These are phyloP conservation scores for Scutellaria baicalensis DNA, from an alignment of 257 asterid genomes.

Conservation along the genomic window DNA sequence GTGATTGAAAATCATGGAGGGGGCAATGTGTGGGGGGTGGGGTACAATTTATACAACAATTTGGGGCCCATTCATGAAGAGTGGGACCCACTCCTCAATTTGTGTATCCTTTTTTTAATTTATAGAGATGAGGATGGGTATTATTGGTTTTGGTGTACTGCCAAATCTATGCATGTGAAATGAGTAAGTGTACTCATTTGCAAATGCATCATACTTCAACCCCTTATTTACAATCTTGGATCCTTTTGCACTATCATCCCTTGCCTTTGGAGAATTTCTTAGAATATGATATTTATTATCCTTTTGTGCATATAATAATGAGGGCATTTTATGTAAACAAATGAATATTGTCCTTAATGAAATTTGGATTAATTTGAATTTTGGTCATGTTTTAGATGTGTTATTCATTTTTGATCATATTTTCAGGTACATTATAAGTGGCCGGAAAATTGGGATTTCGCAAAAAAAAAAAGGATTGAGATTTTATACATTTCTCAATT, in stretches of 20 bases:
- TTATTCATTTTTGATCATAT: no score
- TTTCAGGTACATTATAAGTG: no score
- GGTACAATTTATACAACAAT: constrained; percentile 18
- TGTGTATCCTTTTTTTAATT: constrained; percentile 14
- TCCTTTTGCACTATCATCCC: not conserved
- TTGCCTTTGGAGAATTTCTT: no score
- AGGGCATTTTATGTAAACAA: no score
- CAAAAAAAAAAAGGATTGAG: no score
- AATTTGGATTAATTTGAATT: no score
- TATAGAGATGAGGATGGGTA: constrained; percentile 9
- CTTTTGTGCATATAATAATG: no score
- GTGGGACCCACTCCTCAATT: constrained; percentile 14
- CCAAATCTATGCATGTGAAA: constrained; percentile 23
- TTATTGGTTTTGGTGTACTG: constrained; percentile 34
- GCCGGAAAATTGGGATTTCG: no score
- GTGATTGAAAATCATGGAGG: constrained; percentile 22
- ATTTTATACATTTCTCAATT: no score
- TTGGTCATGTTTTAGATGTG: no score
- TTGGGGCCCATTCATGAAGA: constrained; percentile 18
- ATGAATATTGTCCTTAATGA: no score
- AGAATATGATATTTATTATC: no score
- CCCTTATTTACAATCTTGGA: not conserved
- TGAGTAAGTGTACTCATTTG: constrained; percentile 9
- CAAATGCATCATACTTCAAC: constrained; percentile 6
- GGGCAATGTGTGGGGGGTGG: constrained; percentile 11